Evolutionary conservation across 2,329 filamentous ascomycete genomes (phyloP).

Genomic region (Apiospora phragmitis): DNA sequence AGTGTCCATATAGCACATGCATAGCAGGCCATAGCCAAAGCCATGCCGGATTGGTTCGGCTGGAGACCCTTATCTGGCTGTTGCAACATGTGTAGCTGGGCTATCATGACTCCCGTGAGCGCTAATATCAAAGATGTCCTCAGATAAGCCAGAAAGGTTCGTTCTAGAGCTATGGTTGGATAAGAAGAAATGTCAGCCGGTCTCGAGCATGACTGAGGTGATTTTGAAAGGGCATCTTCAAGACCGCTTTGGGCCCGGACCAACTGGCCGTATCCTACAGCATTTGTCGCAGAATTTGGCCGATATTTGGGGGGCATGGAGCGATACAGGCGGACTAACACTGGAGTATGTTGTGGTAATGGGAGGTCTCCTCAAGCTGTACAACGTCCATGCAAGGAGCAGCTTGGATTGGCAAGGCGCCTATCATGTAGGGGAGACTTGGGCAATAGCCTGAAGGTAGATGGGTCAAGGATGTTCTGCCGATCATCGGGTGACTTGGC

Average conservation of each 20-base stretch:
- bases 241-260: neutral
- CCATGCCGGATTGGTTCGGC: slow-evolving; percentile 61
- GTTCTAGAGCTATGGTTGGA: slow-evolving; percentile 61
- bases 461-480: neutral
- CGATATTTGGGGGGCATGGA: neutral
- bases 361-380: neutral
- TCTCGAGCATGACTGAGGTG: slow-evolving; percentile 11
- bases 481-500: neutral
- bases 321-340: neutral
- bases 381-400: neutral
- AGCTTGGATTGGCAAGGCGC: neutral
- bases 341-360: neutral
- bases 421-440: neutral
- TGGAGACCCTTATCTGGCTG: slow-evolving; percentile 46
- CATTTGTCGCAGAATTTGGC: slow-evolving; percentile 15
- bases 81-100: slow-evolving; percentile 64
- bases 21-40: slow-evolving; percentile 49
- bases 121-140: slow-evolving; percentile 70
- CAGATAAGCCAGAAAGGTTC: slow-evolving; percentile 73
- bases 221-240: neutral
- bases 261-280: neutral
- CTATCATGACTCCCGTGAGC: slow-evolving; percentile 64
- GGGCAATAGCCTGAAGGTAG: neutral
- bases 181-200: slow-evolving; percentile 15
- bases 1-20: slow-evolving; percentile 38